These are phyloP conservation scores for Hyphodiscus sp. DNA, from an alignment of 2,329 filamentous ascomycete species.

Conservation along the genomic window DNA sequence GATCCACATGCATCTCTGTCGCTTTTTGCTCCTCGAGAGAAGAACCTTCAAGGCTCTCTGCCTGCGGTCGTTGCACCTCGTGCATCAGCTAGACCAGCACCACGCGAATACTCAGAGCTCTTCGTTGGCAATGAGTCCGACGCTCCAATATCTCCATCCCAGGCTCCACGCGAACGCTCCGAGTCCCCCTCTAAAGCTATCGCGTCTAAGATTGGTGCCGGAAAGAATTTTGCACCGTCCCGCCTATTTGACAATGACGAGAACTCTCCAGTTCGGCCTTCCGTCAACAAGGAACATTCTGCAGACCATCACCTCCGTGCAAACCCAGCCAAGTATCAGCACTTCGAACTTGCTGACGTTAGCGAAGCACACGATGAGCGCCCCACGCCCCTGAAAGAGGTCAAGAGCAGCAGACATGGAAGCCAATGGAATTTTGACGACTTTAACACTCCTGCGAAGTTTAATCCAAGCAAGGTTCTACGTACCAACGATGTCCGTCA, in stretches of 20 bases:
- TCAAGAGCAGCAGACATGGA: conserved; percentile 58
- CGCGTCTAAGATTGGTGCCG: conserved; percentile 47
- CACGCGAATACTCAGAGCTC: conserved; percentile 64
- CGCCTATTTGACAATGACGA: conserved; percentile 59
- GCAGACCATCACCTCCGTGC: conserved; percentile 46
- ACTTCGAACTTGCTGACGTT: conserved; percentile 76
- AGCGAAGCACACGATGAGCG: conserved; percentile 39
- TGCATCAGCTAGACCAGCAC: conserved; percentile 63
- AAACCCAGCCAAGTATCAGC: conserved; percentile 73
- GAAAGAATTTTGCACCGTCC: conserved; percentile 56
- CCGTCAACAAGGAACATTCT: conserved; percentile 36
- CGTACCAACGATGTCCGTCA: conserved; percentile 66
- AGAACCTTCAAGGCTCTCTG: conserved; percentile 44
- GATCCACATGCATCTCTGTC: conserved; percentile 67
- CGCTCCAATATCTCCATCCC: conserved; percentile 16
- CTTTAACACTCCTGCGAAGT: conserved; percentile 76
- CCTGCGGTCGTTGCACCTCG: conserved; percentile 55
- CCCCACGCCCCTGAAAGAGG: conserved; percentile 22
- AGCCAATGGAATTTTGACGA: conserved; percentile 86
- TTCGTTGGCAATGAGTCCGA: conserved; percentile 42
- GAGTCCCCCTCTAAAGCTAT: conserved; percentile 23
- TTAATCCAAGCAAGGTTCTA: conserved; percentile 51
- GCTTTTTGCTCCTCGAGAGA: conserved; percentile 66
- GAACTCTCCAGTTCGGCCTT: conserved; percentile 40
- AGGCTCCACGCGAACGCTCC: conserved; percentile 12